phyloP scores from a whole-genome alignment of 148 eudicot species.

The Rhododendron molle region DNA sequence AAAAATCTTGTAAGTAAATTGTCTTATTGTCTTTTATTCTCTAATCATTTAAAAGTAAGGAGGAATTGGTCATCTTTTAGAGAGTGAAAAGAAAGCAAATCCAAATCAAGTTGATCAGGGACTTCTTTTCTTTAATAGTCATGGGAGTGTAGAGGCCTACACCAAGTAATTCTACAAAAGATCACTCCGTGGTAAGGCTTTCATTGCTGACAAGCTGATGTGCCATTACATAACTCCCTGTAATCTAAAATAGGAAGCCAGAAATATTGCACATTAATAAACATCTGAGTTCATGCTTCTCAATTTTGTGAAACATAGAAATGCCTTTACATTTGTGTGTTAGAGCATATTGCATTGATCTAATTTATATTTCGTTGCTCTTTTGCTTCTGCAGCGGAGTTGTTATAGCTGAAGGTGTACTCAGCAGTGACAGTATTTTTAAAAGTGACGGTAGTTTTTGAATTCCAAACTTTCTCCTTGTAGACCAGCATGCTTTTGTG shows the following conservation, averaged over 20 bases:
- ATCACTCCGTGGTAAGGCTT: background rate
- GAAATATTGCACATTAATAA: background rate
- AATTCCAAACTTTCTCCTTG: background rate
- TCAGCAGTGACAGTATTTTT: conserved; percentile 45
- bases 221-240: background rate
- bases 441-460: conserved; percentile 56
- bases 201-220: background rate
- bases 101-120: background rate
- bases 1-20: background rate
- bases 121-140: background rate
- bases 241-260: background rate
- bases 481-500: background rate
- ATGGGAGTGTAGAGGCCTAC: conserved; percentile 5
- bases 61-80: background rate
- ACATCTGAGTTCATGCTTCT: background rate
- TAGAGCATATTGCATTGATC: background rate
- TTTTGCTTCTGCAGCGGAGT: conserved; percentile 64
- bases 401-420: conserved; percentile 84
- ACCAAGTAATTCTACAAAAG: background rate
- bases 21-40: background rate
- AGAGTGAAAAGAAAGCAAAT: too few relatives aligned
- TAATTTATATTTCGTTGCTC: background rate
- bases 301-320: background rate
- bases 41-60: background rate
- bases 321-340: background rate